These are phyloP conservation scores for Myxozyma nipponensis DNA, from an alignment of 805 yeast species.

Conservation along the genomic window DNA sequence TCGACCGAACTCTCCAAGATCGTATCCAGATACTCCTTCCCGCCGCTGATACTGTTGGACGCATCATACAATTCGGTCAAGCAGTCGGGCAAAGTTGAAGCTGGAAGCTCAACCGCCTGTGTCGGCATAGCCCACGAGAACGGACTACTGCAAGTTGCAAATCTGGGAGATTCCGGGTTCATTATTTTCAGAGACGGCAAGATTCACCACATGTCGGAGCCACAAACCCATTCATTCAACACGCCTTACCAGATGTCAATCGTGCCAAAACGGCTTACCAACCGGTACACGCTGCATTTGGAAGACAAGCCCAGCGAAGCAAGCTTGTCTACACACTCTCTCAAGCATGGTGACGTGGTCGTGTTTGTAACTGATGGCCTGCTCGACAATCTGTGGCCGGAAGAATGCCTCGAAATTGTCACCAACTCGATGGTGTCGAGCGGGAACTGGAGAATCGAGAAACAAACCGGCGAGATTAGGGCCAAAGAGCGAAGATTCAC, in stretches of 20 bases:
- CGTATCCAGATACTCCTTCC: constrained; percentile 24
- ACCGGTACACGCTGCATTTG: constrained; percentile 46
- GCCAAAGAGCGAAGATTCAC: constrained; percentile 14
- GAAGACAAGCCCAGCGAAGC: constrained; percentile 68
- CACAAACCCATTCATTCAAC: constrained; percentile 83
- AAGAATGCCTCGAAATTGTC: constrained; percentile 67
- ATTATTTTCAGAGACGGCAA: constrained; percentile 69
- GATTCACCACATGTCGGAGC: constrained; percentile 61
- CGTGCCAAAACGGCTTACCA: constrained; percentile 53
- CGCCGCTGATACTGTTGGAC: constrained; percentile 50
- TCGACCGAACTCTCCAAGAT: constrained; percentile 2
- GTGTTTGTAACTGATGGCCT: constrained; percentile 93
- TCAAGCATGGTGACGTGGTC: constrained; percentile 69
- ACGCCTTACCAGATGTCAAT: constrained; percentile 90
- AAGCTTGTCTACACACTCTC: constrained; percentile 60
- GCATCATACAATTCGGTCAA: constrained; percentile 55
- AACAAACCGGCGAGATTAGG: constrained; percentile 15
- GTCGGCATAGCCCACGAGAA: constrained; percentile 61
- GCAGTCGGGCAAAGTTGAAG: constrained; percentile 58
- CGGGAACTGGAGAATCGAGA: constrained; percentile 33
- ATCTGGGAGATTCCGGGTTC: constrained; percentile 94
- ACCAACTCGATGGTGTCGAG: constrained; percentile 48
- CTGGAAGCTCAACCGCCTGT: constrained; percentile 94
- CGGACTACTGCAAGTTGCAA: constrained; percentile 59
- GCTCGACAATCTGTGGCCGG: constrained; percentile 72